Evolutionary conservation across 495 filamentous ascomycete species (phyloP).

Genomic region (Podospora conica): DNA sequence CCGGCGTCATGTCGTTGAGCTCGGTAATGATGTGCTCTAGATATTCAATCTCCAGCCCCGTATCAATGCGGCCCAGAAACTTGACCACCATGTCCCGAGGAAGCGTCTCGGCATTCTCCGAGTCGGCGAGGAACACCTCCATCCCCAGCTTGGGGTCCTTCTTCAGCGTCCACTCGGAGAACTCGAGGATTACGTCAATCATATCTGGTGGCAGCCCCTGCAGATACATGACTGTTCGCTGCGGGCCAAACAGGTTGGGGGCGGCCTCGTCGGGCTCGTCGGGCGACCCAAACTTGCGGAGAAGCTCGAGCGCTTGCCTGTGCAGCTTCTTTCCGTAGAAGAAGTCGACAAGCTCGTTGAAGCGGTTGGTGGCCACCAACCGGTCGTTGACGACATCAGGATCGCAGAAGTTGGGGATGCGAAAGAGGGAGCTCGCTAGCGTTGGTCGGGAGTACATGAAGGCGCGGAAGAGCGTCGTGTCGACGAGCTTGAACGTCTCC

Average conservation of each 20-base stretch:
- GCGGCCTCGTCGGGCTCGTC: conserved; percentile 57
- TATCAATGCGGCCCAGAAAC: conserved; percentile 66
- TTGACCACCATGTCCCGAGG: conserved; percentile 67
- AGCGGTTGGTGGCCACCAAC: conserved; percentile 79
- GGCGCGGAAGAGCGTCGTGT: conserved; percentile 88
- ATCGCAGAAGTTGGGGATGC: conserved; percentile 95
- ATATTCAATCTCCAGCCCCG: conserved; percentile 68
- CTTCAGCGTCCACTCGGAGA: conserved; percentile 78
- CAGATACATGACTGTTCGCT: conserved; percentile 81
- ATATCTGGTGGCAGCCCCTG: conserved; percentile 80
- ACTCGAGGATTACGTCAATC: conserved; percentile 88
- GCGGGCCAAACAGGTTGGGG: conserved; percentile 71
- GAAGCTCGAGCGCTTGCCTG: conserved; percentile 74
- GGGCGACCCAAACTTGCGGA: conserved; percentile 74
- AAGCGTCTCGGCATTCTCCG: conserved; percentile 87
- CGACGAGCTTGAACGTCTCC: conserved; percentile 72
- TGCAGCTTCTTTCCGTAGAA: conserved; percentile 93
- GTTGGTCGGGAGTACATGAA: conserved; percentile 87
- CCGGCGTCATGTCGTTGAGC: conserved; percentile 73
- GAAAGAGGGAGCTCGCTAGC: conserved; percentile 83
- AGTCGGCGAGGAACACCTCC: conserved; percentile 91
- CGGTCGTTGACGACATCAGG: conserved; percentile 91
- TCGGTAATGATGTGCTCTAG: conserved; percentile 88
- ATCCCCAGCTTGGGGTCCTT: conserved; percentile 73
- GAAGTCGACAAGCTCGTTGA: conserved; percentile 94